Conservation (phyloP, 306 rosid genomes). For the Dalbergia cultrata region DNA sequence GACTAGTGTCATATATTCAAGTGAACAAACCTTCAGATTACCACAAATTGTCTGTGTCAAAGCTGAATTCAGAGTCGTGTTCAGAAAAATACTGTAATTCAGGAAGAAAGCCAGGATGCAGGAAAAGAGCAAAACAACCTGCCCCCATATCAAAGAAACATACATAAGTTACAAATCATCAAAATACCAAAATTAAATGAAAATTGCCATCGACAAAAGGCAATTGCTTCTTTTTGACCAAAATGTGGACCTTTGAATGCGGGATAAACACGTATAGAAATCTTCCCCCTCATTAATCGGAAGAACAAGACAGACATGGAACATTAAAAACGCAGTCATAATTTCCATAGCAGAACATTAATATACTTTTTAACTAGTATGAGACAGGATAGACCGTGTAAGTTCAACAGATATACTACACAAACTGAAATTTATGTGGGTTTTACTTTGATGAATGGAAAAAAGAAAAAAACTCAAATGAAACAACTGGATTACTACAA, state of each 20-base stretch:
- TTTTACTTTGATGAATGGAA: conserved; percentile 2
- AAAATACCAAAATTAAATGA: conserved; percentile 22
- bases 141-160: conserved; percentile 43
- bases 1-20: neutral
- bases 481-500: neutral
- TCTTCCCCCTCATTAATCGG: neutral
- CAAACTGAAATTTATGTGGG: neutral
- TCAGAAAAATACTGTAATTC: conserved; percentile 89
- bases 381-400: neutral
- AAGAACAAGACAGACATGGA: neutral
- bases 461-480: neutral
- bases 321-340: neutral
- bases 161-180: conserved; percentile 17
- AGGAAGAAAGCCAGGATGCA: conserved; percentile 92
- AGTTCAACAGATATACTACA: conserved; percentile 13
- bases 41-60: conserved; percentile 94
- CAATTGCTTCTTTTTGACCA: conserved; percentile 14
- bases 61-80: conserved; percentile 96
- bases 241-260: neutral
- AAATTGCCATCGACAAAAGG: conserved; percentile 3
- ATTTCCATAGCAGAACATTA: neutral
- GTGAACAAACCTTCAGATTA: conserved; percentile 80
- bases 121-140: conserved; percentile 85
- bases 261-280: neutral
- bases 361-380: neutral